Base-by-base conservation (phyloP, 2,329 filamentous ascomycete species). In the Colletotrichum sp. region DNA sequence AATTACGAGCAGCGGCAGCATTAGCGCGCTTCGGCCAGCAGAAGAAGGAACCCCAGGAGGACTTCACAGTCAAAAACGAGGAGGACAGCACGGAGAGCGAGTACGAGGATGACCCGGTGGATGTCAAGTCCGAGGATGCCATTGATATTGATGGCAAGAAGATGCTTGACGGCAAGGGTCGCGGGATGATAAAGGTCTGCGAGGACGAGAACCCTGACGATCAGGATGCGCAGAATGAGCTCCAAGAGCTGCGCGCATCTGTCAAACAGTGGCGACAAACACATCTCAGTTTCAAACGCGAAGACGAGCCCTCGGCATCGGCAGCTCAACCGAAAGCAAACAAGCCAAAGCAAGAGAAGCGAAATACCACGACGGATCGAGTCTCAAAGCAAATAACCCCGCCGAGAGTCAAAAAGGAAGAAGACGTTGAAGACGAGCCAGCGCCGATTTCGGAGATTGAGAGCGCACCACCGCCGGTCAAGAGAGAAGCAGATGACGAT, bases 1-100 rank as follows among this genome's bases (percentile, higher is more conserved):
- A 96, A 67, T 86, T 97, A 13, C 87, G 95, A 72, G 95, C 94
- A 3, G 94, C 94, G 7, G 95, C 95, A 3, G 95, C 95, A 2
- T 83, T 96, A 78, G 94, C 94, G 16, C 88, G 95, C 14, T 95
- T 96, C 74, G 93, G 92, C 57, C 84, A 90, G 81, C 83, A 89
- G 61, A 90, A 88, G 65, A 91, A 91, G 79, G 87, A 88, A 67
- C 89, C 90, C 14, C 83, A 83, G 24, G 81, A 84, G 32, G 80
- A 81, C 32, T 76, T 74, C 32, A 79, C 83, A 30, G 77, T 83
- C 2, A 77, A 79, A 16, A 87, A 84, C 72, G 72, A 77, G 13
- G 83, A 85, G 52, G 83, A 86, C 65, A 77, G 79, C 61, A 84
- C 84, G 34, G 85, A 85, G 32, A 87, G 86, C 70, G 88, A 88